Conservation (phyloP, 148 eudicot species). For the Linanthus parryae region DNA sequence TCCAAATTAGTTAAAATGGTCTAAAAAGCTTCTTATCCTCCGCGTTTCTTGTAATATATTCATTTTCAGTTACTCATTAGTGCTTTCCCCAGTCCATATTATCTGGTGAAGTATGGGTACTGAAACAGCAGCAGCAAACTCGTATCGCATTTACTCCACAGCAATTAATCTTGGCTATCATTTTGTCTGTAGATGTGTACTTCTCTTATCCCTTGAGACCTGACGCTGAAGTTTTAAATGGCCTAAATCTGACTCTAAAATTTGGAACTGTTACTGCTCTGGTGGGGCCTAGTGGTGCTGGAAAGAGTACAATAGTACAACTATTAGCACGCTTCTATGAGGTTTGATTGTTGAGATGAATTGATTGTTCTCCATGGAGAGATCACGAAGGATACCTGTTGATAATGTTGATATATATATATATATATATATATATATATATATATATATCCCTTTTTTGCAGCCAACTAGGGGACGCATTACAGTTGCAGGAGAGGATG, state of each 20-base stretch:
- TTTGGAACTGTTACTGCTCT: conserved; percentile 90
- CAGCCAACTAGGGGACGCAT: conserved; percentile 89
- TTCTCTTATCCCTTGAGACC: conserved; percentile 95
- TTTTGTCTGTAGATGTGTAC: conserved; percentile 63
- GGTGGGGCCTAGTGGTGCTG: conserved; percentile 98
- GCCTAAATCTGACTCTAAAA: conserved; percentile 68
- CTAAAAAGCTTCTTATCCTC: too few species aligned
- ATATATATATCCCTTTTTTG: conserved; percentile 14
- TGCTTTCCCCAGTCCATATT: conserved; percentile 1
- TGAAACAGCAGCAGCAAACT: background rate
- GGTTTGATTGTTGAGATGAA: conserved; percentile 29
- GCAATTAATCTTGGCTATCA: conserved; percentile 1
- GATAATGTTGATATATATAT: background rate
- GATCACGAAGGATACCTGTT: conserved; percentile 1
- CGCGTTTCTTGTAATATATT: too few species aligned
- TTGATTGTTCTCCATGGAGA: background rate
- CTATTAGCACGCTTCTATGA: conserved; percentile 94
- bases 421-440: too few species aligned
- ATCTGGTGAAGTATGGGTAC: background rate
- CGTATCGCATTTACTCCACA: background rate
- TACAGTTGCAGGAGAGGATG: conserved; percentile 91
- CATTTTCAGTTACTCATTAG: too few species aligned
- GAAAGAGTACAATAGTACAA: conserved; percentile 96
- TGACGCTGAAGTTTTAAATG: conserved; percentile 71
- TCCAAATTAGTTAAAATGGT: too few species aligned